phyloP scores from a whole-genome alignment of 2,329 filamentous ascomycete species.

The Neofusicoccum sp. region DNA sequence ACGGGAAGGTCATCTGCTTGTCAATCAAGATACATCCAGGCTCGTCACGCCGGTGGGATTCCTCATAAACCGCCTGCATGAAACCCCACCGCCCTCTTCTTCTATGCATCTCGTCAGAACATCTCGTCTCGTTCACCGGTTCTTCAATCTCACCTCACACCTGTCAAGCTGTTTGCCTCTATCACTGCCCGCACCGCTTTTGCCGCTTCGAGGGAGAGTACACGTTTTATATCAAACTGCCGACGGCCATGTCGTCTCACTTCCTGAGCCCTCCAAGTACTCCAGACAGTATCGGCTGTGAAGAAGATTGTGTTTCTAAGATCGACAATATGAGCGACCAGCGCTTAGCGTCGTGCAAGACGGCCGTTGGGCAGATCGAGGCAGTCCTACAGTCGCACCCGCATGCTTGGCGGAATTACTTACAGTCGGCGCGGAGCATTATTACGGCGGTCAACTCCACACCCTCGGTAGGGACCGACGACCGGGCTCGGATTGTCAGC shows the following conservation, averaged over 20 bases:
- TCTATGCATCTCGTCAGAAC: conserved; percentile 14
- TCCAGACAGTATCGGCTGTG: background rate
- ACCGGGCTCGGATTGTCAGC: conserved; percentile 41
- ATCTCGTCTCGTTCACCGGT: background rate
- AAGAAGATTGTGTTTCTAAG: background rate
- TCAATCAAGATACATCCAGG: conserved; percentile 12
- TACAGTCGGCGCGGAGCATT: conserved; percentile 40
- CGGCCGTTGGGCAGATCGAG: conserved; percentile 37
- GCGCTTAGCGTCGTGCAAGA: conserved; percentile 6
- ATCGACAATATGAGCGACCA: conserved; percentile 16
- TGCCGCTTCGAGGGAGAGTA: background rate
- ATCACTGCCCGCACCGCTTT: background rate
- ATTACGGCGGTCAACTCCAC: conserved; percentile 43
- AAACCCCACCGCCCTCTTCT: conserved; percentile 12
- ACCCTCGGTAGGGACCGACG: conserved; percentile 40
- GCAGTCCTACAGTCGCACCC: conserved; percentile 36
- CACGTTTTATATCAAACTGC: conserved; percentile 6
- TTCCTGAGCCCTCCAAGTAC: conserved; percentile 10
- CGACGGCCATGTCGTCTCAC: conserved; percentile 10
- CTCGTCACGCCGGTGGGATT: background rate
- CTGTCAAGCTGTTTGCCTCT: background rate
- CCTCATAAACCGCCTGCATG: background rate
- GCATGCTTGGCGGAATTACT: conserved; percentile 29
- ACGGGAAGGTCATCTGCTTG: conserved; percentile 17
- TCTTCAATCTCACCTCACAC: background rate